Percentiles rank a stretch among this genome's conserved stretches.
Conservation (phyloP, 768 basidiomycete genomes). For the Leucocoprinus sp. region DNA sequence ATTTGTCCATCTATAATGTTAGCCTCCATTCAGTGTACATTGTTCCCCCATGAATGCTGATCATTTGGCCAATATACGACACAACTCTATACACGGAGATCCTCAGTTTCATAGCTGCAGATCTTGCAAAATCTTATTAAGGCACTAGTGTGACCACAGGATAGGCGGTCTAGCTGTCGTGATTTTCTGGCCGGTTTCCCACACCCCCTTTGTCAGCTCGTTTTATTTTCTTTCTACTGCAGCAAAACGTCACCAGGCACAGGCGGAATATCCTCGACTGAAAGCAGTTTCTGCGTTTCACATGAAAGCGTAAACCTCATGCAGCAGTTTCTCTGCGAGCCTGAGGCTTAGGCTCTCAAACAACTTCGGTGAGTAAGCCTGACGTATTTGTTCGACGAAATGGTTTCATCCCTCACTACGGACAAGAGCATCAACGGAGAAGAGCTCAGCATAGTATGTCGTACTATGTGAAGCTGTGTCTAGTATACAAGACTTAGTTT, state of each 20-base stretch:
- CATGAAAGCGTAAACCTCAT: conserved; percentile 84
- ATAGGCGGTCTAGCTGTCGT: conserved; percentile 94
- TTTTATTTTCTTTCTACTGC: conserved; percentile 12
- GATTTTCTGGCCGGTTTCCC: conserved; percentile 82
- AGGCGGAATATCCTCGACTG: conserved; percentile 97
- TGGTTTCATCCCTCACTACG: conserved; percentile 48
- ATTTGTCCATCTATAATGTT: conserved; percentile 37
- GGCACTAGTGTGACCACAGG: conserved; percentile 76
- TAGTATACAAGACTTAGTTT: too few relatives aligned
- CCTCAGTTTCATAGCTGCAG: conserved; percentile 17
- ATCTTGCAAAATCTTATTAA: conserved; percentile 17
- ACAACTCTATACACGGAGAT: conserved; percentile 80
- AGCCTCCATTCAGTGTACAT: conserved; percentile 85
- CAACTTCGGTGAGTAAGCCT: conserved; percentile 61
- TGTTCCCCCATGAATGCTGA: conserved; percentile 11
- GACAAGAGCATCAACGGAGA: conserved; percentile 72
- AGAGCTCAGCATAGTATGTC: conserved; percentile 50
- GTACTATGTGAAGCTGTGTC: conserved; percentile 3
- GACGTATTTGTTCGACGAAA: conserved; percentile 76
- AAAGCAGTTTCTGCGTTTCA: conserved; percentile 80
- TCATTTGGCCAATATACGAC: conserved; percentile 50
- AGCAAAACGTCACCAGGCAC: conserved; percentile 91
- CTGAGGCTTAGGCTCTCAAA: conserved; percentile 82
- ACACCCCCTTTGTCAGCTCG: conserved; percentile 80
- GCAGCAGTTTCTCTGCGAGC: conserved; percentile 86